Conservation (phyloP, 257 asterid genomes). For the Cynanchum wilfordii region DNA sequence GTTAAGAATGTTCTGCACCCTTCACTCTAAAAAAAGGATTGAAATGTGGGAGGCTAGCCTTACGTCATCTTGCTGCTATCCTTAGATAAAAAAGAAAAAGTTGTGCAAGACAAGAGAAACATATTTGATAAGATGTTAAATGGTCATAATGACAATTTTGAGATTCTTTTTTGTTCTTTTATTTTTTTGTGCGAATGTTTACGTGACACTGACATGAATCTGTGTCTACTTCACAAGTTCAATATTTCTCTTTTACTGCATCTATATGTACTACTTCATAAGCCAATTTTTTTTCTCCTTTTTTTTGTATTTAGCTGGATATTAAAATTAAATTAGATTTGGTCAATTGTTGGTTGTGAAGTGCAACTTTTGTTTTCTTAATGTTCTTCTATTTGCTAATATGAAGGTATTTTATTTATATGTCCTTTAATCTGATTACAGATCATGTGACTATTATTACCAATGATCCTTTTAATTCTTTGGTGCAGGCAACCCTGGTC, state of each 20-base stretch:
- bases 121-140: no score
- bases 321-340: neutral
- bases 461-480: neutral
- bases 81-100: no score
- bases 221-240: neutral
- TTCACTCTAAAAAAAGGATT: no score
- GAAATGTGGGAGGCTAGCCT: no score
- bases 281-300: no score
- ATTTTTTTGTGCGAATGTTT: no score
- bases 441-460: neutral
- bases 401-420: no score
- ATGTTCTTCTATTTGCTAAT: neutral
- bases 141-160: neutral
- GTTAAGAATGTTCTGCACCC: neutral
- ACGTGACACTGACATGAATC: neutral
- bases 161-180: neutral
- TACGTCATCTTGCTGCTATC: no score
- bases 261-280: no score
- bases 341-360: neutral
- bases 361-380: neutral
- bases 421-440: neutral
- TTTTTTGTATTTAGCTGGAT: neutral
- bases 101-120: no score
- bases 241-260: neutral
- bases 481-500: slow-evolving; percentile 47